Evolutionary conservation across 139 green algal species (phyloP).

Genomic region (Chlorella vulgaris): DNA sequence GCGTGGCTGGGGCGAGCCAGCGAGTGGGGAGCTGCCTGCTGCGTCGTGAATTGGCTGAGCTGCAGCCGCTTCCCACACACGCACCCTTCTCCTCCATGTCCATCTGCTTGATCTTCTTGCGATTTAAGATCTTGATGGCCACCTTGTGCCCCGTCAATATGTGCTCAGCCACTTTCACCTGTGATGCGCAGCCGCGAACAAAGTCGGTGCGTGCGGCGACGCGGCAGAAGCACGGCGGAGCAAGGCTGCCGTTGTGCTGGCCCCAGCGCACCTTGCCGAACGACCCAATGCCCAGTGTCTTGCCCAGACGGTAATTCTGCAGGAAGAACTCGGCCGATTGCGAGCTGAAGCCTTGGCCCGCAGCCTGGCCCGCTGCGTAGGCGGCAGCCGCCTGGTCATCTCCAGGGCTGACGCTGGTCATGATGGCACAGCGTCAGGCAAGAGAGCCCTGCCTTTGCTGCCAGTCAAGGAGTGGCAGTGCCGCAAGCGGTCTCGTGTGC

Average conservation of each 20-base stretch:
- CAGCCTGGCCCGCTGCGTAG: background rate
- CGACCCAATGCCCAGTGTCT: conserved; percentile 98
- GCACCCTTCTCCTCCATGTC: conserved; percentile 99
- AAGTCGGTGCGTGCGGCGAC: too few relatives aligned
- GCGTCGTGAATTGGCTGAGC: too few relatives aligned
- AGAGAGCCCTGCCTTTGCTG: background rate
- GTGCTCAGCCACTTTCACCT: conserved; percentile 98
- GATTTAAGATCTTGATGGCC: conserved; percentile 99
- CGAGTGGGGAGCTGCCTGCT: too few relatives aligned
- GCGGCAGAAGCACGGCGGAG: too few relatives aligned
- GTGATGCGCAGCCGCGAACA: background rate
- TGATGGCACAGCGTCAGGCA: background rate
- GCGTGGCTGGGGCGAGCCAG: too few relatives aligned
- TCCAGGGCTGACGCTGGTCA: conserved; percentile 16
- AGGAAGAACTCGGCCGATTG: conserved; percentile 86
- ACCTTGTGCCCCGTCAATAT: conserved; percentile 97
- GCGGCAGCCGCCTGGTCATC: background rate
- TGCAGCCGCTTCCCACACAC: too few relatives aligned
- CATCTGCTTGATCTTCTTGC: conserved; percentile 99
- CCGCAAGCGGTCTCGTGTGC: too few relatives aligned
- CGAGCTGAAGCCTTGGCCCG: conserved; percentile 14
- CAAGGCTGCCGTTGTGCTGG: background rate
- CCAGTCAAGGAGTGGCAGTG: too few relatives aligned
- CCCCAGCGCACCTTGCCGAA: conserved; percentile 91
- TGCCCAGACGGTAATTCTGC: conserved; percentile 95